A percentile compares a stretch with the other conserved stretches of the same genome.
phyloP scores from a whole-genome alignment of 2,329 filamentous ascomycete species.

The Pyricularia grisea region DNA sequence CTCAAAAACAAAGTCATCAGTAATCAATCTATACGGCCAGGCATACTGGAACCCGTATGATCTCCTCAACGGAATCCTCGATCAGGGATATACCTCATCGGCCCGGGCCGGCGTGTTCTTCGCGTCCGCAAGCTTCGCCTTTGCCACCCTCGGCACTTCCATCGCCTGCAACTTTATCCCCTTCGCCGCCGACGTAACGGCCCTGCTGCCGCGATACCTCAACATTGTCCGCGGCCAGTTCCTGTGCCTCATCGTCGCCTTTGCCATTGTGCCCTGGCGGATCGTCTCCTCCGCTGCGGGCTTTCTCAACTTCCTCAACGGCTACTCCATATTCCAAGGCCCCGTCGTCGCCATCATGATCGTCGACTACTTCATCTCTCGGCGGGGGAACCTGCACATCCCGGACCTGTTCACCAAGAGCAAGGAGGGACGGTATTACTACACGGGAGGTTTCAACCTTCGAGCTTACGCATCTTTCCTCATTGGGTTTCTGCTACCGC shows the following conservation, averaged over 20 bases:
- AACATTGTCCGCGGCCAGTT: constrained; percentile 25
- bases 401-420: neutral
- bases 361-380: neutral
- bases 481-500: neutral
- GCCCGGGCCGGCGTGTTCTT: constrained; percentile 14
- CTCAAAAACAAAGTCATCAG: constrained; percentile 15
- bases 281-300: constrained; percentile 13
- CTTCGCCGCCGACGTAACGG: constrained; percentile 25
- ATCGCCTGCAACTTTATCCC: constrained; percentile 24
- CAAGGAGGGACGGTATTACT: neutral
- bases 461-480: constrained; percentile 1
- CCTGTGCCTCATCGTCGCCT: constrained; percentile 11
- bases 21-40: constrained; percentile 30
- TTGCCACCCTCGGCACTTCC: constrained; percentile 13
- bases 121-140: constrained; percentile 10
- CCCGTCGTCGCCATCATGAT: neutral
- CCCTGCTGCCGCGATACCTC: constrained; percentile 23
- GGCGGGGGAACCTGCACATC: neutral
- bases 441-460: constrained; percentile 1
- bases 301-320: constrained; percentile 13
- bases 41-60: constrained; percentile 16
- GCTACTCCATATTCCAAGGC: constrained; percentile 15
- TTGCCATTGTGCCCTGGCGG: constrained; percentile 15
- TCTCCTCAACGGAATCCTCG: constrained; percentile 13
- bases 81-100: constrained; percentile 10